phyloP scores from a whole-genome alignment of 495 filamentous ascomycete genomes.

The Daldinia vernicosa region DNA sequence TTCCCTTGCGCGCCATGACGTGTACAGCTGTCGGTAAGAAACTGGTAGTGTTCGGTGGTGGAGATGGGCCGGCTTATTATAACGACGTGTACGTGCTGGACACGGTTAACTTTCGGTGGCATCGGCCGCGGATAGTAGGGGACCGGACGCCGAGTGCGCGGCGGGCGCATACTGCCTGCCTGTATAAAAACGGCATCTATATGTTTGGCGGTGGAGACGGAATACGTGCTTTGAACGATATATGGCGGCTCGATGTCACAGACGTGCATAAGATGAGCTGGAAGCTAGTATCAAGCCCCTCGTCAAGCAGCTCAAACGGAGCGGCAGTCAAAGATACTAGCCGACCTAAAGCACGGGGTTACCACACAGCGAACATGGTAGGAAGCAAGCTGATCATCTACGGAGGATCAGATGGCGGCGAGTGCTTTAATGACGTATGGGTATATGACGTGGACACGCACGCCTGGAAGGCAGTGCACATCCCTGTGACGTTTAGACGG shows the following conservation, averaged over 20 bases:
- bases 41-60: conserved; percentile 71
- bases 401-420: conserved; percentile 70
- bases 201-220: conserved; percentile 73
- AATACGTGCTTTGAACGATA: conserved; percentile 70
- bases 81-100: conserved; percentile 75
- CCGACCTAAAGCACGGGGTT: conserved; percentile 67
- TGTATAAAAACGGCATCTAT: conserved; percentile 73
- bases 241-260: conserved; percentile 71
- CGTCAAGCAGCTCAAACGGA: conserved; percentile 27
- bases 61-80: conserved; percentile 72
- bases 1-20: conserved; percentile 71
- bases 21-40: conserved; percentile 72
- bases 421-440: conserved; percentile 75
- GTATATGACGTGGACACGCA: conserved; percentile 69
- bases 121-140: conserved; percentile 62
- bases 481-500: conserved; percentile 64
- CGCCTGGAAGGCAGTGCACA: conserved; percentile 61
- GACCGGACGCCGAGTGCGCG: conserved; percentile 63
- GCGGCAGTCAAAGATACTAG: conserved; percentile 39
- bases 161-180: conserved; percentile 70
- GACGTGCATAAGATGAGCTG: conserved; percentile 69
- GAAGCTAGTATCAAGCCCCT: conserved; percentile 64
- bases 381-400: conserved; percentile 73
- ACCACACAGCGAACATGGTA: conserved; percentile 76
- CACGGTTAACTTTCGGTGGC: conserved; percentile 69